Evolutionary conservation across 1,284 basidiomycete species (phyloP).

Genomic region (Cutaneotrichosporon cyanovorans): DNA sequence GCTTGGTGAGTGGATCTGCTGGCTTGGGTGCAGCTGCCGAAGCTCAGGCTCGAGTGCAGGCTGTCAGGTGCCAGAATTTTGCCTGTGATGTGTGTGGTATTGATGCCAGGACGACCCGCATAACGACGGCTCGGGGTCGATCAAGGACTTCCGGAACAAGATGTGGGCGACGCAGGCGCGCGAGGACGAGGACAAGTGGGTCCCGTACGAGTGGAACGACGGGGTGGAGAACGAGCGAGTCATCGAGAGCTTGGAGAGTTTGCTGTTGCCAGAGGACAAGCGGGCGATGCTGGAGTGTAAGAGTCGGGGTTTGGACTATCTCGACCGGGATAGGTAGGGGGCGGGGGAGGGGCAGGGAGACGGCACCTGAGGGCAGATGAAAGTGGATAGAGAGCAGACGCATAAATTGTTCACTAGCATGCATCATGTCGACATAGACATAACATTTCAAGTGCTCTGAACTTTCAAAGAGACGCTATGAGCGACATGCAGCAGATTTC

Average conservation of each 20-base stretch:
- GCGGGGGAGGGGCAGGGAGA: too few species aligned
- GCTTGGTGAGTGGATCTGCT: constrained; percentile 8
- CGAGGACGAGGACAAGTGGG: constrained; percentile 42
- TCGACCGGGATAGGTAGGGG: constrained; percentile 18
- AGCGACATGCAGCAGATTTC: too few species aligned
- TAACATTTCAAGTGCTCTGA: too few species aligned
- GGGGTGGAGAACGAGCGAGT: constrained; percentile 29
- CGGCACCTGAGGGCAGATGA: too few species aligned
- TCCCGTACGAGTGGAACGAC: constrained; percentile 36
- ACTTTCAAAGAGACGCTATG: too few species aligned
- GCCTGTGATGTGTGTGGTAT: neutral
- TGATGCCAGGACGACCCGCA: constrained; percentile 29
- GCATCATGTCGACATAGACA: too few species aligned
- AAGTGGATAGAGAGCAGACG: too few species aligned
- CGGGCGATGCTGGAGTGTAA: constrained; percentile 29
- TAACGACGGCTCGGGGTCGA: constrained; percentile 40
- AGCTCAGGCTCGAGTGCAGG: too few species aligned
- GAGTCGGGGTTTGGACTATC: constrained; percentile 36
- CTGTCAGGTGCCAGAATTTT: too few species aligned
- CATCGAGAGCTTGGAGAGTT: constrained; percentile 21
- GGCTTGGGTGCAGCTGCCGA: too few species aligned
- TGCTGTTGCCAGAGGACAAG: constrained; percentile 31
- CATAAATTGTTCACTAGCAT: too few species aligned
- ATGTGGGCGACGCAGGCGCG: constrained; percentile 35
- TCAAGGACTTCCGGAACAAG: constrained; percentile 44